Evolutionary conservation across 208 protist species (phyloP).

Genomic region (Strigomonas galati): DNA sequence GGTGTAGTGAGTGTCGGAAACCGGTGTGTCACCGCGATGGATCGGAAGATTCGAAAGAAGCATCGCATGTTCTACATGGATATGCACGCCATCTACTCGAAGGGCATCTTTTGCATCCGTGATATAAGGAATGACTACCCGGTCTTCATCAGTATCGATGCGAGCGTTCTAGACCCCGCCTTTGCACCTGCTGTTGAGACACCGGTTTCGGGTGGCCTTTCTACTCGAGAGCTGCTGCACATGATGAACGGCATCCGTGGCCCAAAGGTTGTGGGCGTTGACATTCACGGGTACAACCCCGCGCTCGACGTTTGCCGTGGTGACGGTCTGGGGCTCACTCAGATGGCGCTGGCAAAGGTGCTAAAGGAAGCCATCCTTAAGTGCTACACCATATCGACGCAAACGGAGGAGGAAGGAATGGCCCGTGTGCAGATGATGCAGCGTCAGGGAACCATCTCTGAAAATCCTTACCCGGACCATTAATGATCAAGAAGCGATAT

Average conservation of each 20-base stretch:
- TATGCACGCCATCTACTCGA: constrained; percentile 83
- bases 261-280: constrained; percentile 73
- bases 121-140: constrained; percentile 86
- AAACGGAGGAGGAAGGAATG: constrained; percentile 81
- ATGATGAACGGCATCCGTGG: constrained; percentile 74
- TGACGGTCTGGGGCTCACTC: constrained; percentile 67
- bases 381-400: constrained; percentile 69
- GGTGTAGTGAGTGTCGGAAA: constrained; percentile 81
- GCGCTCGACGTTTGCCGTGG: constrained; percentile 49
- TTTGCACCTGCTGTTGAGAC: constrained; percentile 61
- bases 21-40: constrained; percentile 52
- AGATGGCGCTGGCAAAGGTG: constrained; percentile 75
- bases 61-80: constrained; percentile 87
- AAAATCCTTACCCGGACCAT: constrained; percentile 81
- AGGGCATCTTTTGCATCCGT: constrained; percentile 78
- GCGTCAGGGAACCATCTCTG: constrained; percentile 70
- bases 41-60: constrained; percentile 71
- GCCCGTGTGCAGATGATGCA: constrained; percentile 76
- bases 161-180: constrained; percentile 69
- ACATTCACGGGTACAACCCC: constrained; percentile 73
- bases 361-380: constrained; percentile 76
- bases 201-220: constrained; percentile 62
- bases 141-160: constrained; percentile 80
- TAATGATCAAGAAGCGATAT: constrained; percentile 7
- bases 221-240: constrained; percentile 76